Evolutionary conservation across 768 basidiomycete genomes (phyloP).

Genomic region (Podaxis sp.): DNA sequence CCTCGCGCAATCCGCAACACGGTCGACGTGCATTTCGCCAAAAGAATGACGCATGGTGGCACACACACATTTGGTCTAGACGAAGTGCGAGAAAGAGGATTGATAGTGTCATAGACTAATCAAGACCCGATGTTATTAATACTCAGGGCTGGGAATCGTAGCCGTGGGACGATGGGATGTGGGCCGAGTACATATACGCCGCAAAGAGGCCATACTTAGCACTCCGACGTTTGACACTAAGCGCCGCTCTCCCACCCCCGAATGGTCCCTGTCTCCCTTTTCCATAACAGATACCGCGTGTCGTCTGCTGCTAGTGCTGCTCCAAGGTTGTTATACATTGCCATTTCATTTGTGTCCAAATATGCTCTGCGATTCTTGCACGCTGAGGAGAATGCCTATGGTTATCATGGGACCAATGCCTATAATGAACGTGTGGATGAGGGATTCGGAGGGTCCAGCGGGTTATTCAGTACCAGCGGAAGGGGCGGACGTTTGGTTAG

Average conservation of each 20-base stretch:
- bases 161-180: not conserved
- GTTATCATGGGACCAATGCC: not conserved
- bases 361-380: slow-evolving; percentile 44
- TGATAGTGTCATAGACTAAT: too few species aligned
- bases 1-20: too few species aligned
- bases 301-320: slow-evolving; percentile 19
- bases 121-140: not conserved
- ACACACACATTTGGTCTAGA: not conserved
- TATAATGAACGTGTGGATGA: not conserved
- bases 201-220: not conserved
- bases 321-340: slow-evolving; percentile 44
- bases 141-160: not conserved
- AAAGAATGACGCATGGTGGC: too few species aligned
- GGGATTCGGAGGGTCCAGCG: not conserved
- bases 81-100: not conserved
- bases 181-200: not conserved
- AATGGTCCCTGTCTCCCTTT: slow-evolving; percentile 45
- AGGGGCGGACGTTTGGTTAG: slow-evolving; percentile 15
- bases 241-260: slow-evolving; percentile 17
- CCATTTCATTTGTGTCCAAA: slow-evolving; percentile 42
- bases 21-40: too few species aligned
- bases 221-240: not conserved
- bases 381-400: slow-evolving; percentile 15
- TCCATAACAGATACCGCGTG: slow-evolving; percentile 8
- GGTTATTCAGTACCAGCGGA: not conserved